phyloP scores from a whole-genome alignment of 140 eudicot species.

The Ambrosia hybrid region DNA sequence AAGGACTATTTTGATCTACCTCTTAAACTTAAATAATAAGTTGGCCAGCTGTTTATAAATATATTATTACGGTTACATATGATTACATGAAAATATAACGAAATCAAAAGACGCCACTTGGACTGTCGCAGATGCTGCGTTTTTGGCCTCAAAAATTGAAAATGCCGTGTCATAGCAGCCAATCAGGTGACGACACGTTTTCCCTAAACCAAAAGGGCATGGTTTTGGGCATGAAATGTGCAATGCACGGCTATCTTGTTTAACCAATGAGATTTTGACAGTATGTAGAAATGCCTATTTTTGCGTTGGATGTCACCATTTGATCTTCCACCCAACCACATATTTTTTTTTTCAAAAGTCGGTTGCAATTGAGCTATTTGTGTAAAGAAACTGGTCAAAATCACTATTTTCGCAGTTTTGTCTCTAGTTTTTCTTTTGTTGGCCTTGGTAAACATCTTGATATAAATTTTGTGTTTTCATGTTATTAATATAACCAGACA shows the following conservation, averaged over 20 bases:
- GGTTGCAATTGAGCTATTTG: too few relatives aligned
- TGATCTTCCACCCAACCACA: too few relatives aligned
- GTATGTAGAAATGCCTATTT: too few relatives aligned
- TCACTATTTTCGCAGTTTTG: neutral
- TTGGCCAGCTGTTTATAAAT: neutral
- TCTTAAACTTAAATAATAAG: too few relatives aligned
- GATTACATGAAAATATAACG: neutral
- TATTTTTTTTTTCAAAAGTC: too few relatives aligned
- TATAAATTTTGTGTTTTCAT: neutral
- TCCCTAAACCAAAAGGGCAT: neutral
- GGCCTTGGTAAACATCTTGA: conserved; percentile 14
- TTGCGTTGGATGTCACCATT: too few relatives aligned
- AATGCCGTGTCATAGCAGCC: neutral
- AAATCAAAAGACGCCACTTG: neutral
- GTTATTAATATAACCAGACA: conserved; percentile 36
- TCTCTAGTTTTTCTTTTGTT: neutral
- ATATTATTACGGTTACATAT: neutral
- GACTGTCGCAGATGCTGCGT: neutral
- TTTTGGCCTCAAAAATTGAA: neutral
- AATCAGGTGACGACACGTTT: neutral
- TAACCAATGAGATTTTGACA: neutral
- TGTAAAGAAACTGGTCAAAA: neutral
- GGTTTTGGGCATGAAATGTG: too few relatives aligned
- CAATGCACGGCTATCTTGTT: too few relatives aligned
- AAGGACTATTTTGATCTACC: too few relatives aligned